Conservation (phyloP, 129 eudicot species). For the Flaveria linearis region DNA sequence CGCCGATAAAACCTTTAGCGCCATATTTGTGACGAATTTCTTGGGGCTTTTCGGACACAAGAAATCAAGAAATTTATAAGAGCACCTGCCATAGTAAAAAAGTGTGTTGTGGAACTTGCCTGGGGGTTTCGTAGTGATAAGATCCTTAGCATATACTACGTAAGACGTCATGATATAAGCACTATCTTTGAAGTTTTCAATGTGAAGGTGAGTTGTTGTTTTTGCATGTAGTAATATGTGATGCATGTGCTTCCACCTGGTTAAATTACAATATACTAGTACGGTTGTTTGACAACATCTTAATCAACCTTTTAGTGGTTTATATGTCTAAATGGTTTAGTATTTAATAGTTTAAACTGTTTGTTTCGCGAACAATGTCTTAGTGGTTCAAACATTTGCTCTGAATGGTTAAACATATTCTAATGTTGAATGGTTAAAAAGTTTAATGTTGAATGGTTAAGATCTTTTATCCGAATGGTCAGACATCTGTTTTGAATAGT, state of each 20-base stretch:
- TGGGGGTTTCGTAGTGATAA: conserved; percentile 26
- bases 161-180: conserved; percentile 1
- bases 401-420: too few relatives aligned
- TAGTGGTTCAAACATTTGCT: too few relatives aligned
- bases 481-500: too few relatives aligned
- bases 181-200: conserved; percentile 8
- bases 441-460: too few relatives aligned
- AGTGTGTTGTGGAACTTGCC: conserved; percentile 17
- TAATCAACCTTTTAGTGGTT: too few relatives aligned
- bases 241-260: conserved; percentile 11
- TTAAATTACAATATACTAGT: not conserved
- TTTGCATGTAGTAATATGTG: conserved; percentile 13
- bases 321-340: too few relatives aligned
- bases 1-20: conserved; percentile 43
- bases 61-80: conserved; percentile 1
- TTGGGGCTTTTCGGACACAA: conserved; percentile 4
- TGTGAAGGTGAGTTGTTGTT: conserved; percentile 8
- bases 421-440: too few relatives aligned
- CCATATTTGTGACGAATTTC: conserved; percentile 11
- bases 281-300: too few relatives aligned
- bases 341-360: too few relatives aligned
- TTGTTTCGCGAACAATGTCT: too few relatives aligned
- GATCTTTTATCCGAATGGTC: too few relatives aligned
- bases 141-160: conserved; percentile 29
- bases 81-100: not conserved